These are phyloP conservation scores for Dictyostelium intermedium DNA, from an alignment of 78 protist species.

Conservation along the genomic window DNA sequence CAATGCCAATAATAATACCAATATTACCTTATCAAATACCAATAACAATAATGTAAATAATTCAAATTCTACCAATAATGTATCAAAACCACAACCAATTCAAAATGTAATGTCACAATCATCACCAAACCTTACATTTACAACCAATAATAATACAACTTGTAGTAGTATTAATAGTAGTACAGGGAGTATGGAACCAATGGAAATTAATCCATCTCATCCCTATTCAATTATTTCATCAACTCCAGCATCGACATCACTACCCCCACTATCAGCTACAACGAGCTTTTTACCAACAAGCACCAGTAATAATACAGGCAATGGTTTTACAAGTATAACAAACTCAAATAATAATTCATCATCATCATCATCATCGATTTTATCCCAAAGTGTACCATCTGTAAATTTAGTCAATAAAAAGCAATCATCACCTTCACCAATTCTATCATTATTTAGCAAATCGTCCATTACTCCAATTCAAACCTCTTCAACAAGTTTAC, in stretches of 20 bases:
- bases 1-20: neutral
- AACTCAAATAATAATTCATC: neutral
- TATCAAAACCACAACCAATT: neutral
- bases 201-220: constrained; percentile 11
- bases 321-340: neutral
- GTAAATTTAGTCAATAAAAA: neutral
- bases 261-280: neutral
- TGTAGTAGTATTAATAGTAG: neutral
- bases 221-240: neutral
- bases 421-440: constrained; percentile 1
- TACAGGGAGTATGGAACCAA: constrained; percentile 3
- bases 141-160: neutral
- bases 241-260: neutral
- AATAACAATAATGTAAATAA: neutral
- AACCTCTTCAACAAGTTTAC: neutral
- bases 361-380: neutral
- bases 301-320: neutral
- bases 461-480: constrained; percentile 7
- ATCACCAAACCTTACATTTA: constrained; percentile 20
- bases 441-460: neutral
- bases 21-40: neutral
- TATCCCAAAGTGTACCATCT: constrained; percentile 4
- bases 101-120: constrained; percentile 2
- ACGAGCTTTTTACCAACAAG: neutral
- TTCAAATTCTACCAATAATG: neutral